A percentile compares a stretch with the other conserved stretches of the same genome.
Evolutionary conservation across 139 green algal species (phyloP).

Genomic region (Desmodesmus armatus): DNA sequence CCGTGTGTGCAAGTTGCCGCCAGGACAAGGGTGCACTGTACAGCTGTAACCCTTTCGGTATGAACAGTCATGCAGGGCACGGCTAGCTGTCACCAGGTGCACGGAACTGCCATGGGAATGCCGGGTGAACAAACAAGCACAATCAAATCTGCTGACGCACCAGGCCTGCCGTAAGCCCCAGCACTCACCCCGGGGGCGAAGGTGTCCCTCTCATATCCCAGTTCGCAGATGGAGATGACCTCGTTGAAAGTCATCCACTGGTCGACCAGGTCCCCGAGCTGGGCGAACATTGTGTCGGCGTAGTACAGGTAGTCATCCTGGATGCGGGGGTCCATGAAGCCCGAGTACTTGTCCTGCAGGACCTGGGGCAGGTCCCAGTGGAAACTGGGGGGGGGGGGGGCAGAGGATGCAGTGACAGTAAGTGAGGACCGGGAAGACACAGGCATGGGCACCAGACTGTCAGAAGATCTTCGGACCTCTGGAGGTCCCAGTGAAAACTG

Average conservation of each 20-base stretch:
- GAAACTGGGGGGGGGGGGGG: neutral
- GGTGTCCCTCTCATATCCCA: conserved; percentile 27
- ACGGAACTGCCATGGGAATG: no score
- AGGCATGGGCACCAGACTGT: neutral
- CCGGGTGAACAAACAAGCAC: no score
- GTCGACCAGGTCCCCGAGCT: conserved; percentile 35
- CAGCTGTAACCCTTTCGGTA: no score
- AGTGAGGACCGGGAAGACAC: no score
- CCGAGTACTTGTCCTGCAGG: conserved; percentile 41
- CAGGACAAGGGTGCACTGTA: no score
- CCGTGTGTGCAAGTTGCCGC: no score
- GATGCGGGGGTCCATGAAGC: conserved; percentile 29
- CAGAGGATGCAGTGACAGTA: neutral
- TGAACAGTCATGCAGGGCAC: no score
- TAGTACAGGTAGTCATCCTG: conserved; percentile 44
- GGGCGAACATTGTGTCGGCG: conserved; percentile 37
- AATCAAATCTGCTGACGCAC: no score
- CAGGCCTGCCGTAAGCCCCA: no score
- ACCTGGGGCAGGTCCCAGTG: conserved; percentile 45
- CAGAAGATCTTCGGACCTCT: neutral
- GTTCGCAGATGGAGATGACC: conserved; percentile 44
- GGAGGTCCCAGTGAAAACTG: no score
- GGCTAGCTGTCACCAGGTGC: no score
- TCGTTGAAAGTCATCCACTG: conserved; percentile 53
- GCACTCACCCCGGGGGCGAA: conserved; percentile 26